Conservation (phyloP, 2,329 filamentous ascomycete species). For the Arthrinium phaeospermum region DNA sequence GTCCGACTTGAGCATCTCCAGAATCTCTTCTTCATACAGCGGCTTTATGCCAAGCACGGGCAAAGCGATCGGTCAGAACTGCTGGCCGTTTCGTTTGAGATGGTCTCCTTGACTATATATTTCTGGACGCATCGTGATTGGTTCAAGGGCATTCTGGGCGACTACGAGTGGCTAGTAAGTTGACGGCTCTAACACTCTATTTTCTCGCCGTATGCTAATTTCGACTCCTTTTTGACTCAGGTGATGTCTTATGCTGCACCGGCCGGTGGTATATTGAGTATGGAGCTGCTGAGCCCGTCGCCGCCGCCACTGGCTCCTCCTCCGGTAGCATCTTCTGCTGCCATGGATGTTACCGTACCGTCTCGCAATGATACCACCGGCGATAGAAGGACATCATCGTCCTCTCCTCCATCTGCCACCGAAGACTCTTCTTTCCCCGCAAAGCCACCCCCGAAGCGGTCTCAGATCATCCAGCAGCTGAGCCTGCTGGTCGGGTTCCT, state of each 20-base stretch:
- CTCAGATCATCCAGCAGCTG: slow-evolving; percentile 52
- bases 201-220: neutral
- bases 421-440: neutral
- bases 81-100: slow-evolving; percentile 48
- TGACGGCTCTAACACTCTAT: too few species aligned
- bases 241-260: slow-evolving; percentile 53
- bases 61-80: slow-evolving; percentile 42
- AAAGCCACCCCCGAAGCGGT: slow-evolving; percentile 32
- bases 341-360: neutral
- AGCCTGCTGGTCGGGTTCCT: slow-evolving; percentile 53
- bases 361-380: neutral
- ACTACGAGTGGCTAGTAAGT: slow-evolving; percentile 52
- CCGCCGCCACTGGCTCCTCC: neutral
- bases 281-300: slow-evolving; percentile 41
- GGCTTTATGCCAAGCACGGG: slow-evolving; percentile 52
- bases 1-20: slow-evolving; percentile 55
- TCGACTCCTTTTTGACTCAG: slow-evolving; percentile 28
- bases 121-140: slow-evolving; percentile 54
- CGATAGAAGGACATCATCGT: neutral
- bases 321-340: neutral
- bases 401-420: neutral
- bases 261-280: slow-evolving; percentile 50
- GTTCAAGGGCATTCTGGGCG: slow-evolving; percentile 43
- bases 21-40: slow-evolving; percentile 60
- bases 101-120: slow-evolving; percentile 49